Conservation (phyloP, 495 filamentous ascomycete genomes). For the Xylaria palmicola region DNA sequence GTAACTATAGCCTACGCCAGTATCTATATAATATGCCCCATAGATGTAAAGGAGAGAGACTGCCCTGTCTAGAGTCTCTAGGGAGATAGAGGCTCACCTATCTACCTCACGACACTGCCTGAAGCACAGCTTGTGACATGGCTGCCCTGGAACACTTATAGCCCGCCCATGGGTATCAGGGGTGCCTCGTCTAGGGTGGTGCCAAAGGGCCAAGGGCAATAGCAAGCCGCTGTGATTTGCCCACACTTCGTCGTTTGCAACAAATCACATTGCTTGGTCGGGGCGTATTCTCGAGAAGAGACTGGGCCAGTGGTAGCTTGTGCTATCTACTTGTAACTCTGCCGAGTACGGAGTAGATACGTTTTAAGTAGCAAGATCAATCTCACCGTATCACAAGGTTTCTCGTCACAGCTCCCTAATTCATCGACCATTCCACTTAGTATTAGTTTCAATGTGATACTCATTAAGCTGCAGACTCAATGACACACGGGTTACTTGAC, state of each 20-base stretch:
- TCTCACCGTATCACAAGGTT: no score
- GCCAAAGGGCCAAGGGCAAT: background rate
- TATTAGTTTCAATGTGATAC: no score
- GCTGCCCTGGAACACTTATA: background rate
- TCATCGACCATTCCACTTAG: no score
- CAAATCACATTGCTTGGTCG: conserved; percentile 3
- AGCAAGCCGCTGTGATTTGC: conserved; percentile 1
- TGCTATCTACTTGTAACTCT: no score
- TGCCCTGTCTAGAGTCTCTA: background rate
- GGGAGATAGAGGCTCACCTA: background rate
- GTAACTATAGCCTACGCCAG: no score
- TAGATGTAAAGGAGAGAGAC: background rate
- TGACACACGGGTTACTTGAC: no score
- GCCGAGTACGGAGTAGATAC: no score
- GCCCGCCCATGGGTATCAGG: conserved; percentile 6
- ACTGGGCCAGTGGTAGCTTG: no score
- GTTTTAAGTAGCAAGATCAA: no score
- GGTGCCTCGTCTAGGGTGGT: background rate
- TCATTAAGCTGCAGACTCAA: no score
- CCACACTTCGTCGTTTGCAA: background rate
- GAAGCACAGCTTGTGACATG: conserved; percentile 49
- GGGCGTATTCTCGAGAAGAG: background rate
- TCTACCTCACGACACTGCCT: conserved; percentile 31
- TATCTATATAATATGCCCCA: no score
- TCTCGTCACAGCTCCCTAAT: no score